Conservation (phyloP, 176 grass and related monocot species). For the Raddia distichophylla region DNA sequence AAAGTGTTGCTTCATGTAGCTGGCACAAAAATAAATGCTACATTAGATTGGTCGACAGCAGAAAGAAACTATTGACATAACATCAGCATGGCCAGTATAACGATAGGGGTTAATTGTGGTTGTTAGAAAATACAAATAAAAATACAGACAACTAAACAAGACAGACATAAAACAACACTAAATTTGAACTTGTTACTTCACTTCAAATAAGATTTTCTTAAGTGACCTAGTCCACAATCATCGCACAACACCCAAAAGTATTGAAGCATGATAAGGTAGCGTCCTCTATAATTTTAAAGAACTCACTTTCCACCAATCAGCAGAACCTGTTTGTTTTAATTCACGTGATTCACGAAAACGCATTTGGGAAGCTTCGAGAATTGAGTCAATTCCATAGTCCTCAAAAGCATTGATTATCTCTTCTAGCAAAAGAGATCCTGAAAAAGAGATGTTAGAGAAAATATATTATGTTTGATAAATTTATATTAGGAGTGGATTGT, state of each 20-base stretch:
- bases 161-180: neutral
- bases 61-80: slow-evolving; percentile 24
- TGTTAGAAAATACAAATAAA: neutral
- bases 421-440: slow-evolving; percentile 90
- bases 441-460: slow-evolving; percentile 42
- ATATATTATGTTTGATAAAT: neutral
- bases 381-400: slow-evolving; percentile 69
- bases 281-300: slow-evolving; percentile 11
- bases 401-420: slow-evolving; percentile 78
- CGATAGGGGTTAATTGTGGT: neutral
- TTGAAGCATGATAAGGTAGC: neutral
- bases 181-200: neutral
- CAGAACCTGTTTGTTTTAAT: slow-evolving; percentile 75
- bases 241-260: neutral
- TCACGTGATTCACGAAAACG: slow-evolving; percentile 75
- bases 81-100: neutral
- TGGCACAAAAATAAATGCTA: slow-evolving; percentile 52
- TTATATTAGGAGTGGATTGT: neutral
- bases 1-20: slow-evolving; percentile 94
- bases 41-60: slow-evolving; percentile 25
- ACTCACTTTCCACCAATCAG: slow-evolving; percentile 95
- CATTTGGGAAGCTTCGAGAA: slow-evolving; percentile 69
- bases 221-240: slow-evolving; percentile 7
- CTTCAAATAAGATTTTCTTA: slow-evolving; percentile 2
- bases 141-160: slow-evolving; percentile 1